These are phyloP conservation scores for Huntiella savannae DNA, from an alignment of 2,329 filamentous ascomycete species.

Conservation along the genomic window DNA sequence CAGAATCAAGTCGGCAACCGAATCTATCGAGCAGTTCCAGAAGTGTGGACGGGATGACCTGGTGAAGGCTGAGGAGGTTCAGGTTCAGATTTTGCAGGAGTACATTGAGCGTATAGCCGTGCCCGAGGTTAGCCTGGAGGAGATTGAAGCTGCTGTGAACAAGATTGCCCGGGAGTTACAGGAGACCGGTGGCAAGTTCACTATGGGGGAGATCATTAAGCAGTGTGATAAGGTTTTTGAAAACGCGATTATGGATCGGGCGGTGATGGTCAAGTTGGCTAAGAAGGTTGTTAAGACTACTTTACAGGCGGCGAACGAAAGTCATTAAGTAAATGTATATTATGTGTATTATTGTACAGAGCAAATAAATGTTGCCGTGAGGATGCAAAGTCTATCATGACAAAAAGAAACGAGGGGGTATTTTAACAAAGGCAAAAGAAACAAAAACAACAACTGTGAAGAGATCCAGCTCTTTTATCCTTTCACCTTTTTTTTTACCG, in stretches of 20 bases:
- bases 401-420: background rate
- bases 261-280: slow-evolving; percentile 31
- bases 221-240: slow-evolving; percentile 34
- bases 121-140: slow-evolving; percentile 35
- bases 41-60: slow-evolving; percentile 47
- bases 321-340: background rate
- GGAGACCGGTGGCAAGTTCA: slow-evolving; percentile 25
- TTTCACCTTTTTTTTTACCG: background rate
- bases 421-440: background rate
- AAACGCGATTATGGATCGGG: slow-evolving; percentile 45
- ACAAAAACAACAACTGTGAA: background rate
- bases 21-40: slow-evolving; percentile 44
- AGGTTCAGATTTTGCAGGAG: slow-evolving; percentile 45
- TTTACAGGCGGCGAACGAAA: background rate
- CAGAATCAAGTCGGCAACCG: slow-evolving; percentile 35
- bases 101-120: slow-evolving; percentile 43
- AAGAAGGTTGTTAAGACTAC: background rate
- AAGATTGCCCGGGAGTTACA: slow-evolving; percentile 31
- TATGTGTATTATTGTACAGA: background rate
- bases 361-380: background rate
- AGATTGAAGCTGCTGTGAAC: slow-evolving; percentile 35
- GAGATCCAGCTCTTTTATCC: background rate
- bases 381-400: background rate
- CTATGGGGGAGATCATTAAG: slow-evolving; percentile 45
- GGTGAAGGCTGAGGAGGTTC: slow-evolving; percentile 47